Evolutionary conservation across 148 eudicot genomes (phyloP).

Genomic region (Silene conica): DNA sequence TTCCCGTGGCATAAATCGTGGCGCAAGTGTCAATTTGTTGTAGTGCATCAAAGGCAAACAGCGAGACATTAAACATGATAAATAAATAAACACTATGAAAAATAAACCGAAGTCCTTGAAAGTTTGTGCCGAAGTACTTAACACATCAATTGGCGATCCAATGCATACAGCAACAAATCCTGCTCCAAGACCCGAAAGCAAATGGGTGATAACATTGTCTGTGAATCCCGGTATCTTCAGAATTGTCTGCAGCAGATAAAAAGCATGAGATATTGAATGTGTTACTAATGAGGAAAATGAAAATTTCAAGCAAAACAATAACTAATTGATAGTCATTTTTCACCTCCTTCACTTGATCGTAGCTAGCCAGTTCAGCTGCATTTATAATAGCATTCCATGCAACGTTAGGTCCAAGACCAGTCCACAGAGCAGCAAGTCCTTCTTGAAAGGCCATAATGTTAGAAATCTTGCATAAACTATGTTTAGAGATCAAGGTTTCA

Average conservation of each 20-base stretch:
- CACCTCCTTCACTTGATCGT: conserved; percentile 98
- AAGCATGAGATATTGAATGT: conserved; percentile 11
- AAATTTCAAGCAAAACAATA: neutral
- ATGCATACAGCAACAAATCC: conserved; percentile 96
- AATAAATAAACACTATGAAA: neutral
- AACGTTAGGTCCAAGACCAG: conserved; percentile 91
- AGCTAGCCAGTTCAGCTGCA: conserved; percentile 99
- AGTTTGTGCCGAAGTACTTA: conserved; percentile 23
- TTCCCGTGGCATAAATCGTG: too few relatives aligned
- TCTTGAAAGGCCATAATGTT: conserved; percentile 42
- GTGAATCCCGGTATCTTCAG: conserved; percentile 91
- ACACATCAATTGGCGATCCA: conserved; percentile 99
- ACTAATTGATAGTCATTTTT: conserved; percentile 2
- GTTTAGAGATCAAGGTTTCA: neutral
- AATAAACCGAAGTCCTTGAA: neutral
- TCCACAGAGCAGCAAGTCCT: conserved; percentile 89
- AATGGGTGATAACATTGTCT: conserved; percentile 83
- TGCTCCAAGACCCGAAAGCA: conserved; percentile 88
- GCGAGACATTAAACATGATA: neutral
- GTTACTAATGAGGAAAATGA: neutral
- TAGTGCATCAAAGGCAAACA: neutral
- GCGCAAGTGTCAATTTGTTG: too few relatives aligned
- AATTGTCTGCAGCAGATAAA: conserved; percentile 56
- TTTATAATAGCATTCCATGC: conserved; percentile 97
- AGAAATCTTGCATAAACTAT: conserved; percentile 9